phyloP scores from a whole-genome alignment of 78 protist species.

The Salpingoeca rosetta region DNA sequence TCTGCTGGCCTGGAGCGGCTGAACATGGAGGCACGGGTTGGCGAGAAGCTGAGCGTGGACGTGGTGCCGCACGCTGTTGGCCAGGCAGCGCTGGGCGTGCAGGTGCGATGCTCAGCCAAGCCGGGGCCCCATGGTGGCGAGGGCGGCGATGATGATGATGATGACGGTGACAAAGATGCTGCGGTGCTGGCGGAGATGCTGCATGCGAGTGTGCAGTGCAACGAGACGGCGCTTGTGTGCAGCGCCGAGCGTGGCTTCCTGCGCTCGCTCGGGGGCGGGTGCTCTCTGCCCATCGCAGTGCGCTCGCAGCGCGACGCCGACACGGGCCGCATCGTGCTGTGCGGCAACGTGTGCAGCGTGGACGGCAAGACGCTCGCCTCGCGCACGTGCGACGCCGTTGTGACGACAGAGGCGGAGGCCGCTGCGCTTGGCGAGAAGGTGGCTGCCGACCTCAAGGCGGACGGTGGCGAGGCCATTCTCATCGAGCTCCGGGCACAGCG shows the following conservation, averaged over 20 bases:
- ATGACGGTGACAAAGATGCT: too few species aligned
- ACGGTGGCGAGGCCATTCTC: background rate
- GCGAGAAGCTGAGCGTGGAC: background rate
- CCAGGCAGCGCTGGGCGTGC: background rate
- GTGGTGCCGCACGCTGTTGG: background rate
- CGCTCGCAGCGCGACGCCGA: background rate
- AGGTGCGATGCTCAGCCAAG: background rate
- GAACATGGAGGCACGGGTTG: conserved; percentile 17
- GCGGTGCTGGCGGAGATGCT: background rate
- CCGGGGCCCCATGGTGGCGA: conserved; percentile 1
- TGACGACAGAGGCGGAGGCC: background rate
- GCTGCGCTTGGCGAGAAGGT: background rate
- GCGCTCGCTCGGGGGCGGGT: conserved; percentile 49
- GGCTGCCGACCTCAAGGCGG: background rate
- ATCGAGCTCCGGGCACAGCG: background rate
- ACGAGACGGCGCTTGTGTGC: background rate
- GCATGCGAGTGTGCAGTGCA: background rate
- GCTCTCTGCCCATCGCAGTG: conserved; percentile 36
- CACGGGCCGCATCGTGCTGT: background rate
- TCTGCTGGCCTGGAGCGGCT: conserved; percentile 46
- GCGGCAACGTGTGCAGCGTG: background rate
- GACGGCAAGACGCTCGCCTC: background rate
- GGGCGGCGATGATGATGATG: conserved; percentile 15
- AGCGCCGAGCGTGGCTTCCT: conserved; percentile 12
- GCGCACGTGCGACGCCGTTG: background rate